phyloP scores from a whole-genome alignment of 2,329 filamentous ascomycete genomes.

The Nemania sp. region DNA sequence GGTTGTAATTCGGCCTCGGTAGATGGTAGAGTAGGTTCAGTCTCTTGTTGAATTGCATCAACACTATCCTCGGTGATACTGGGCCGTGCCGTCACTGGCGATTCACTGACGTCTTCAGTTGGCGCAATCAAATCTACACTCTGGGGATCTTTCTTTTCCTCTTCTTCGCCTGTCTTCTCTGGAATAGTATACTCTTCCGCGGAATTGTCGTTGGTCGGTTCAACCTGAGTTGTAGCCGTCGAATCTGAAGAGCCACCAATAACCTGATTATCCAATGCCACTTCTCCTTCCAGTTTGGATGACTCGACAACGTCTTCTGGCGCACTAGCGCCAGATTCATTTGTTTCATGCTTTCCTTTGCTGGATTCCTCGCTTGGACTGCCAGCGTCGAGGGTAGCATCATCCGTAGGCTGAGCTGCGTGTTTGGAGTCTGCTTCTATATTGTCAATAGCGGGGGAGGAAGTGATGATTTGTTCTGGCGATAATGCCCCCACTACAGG shows the following conservation, averaged over 20 bases:
- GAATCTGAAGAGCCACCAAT: slow-evolving; percentile 13
- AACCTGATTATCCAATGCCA: neutral
- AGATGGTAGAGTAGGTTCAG: neutral
- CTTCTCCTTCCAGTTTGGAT: slow-evolving; percentile 17
- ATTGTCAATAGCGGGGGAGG: neutral
- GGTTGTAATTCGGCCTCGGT: neutral
- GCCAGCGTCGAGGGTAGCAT: slow-evolving; percentile 19
- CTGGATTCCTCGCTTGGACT: slow-evolving; percentile 33
- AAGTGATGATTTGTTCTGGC: slow-evolving; percentile 12
- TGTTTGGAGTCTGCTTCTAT: slow-evolving; percentile 12
- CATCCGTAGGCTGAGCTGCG: slow-evolving; percentile 11
- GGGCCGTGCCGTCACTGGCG: slow-evolving; percentile 10
- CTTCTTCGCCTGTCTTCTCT: slow-evolving; percentile 33
- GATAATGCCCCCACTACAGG: slow-evolving; percentile 9
- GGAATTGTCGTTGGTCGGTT: slow-evolving; percentile 20
- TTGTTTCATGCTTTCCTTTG: slow-evolving; percentile 32
- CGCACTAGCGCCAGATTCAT: slow-evolving; percentile 5
- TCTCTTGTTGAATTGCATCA: slow-evolving; percentile 14
- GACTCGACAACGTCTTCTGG: neutral
- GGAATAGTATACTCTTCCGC: slow-evolving; percentile 21
- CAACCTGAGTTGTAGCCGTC: slow-evolving; percentile 9
- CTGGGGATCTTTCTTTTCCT: slow-evolving; percentile 25
- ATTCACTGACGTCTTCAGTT: slow-evolving; percentile 14
- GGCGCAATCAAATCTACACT: slow-evolving; percentile 14
- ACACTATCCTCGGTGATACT: slow-evolving; percentile 9